Conservation (phyloP, 2,329 filamentous ascomycete species). For the Capronia americana region DNA sequence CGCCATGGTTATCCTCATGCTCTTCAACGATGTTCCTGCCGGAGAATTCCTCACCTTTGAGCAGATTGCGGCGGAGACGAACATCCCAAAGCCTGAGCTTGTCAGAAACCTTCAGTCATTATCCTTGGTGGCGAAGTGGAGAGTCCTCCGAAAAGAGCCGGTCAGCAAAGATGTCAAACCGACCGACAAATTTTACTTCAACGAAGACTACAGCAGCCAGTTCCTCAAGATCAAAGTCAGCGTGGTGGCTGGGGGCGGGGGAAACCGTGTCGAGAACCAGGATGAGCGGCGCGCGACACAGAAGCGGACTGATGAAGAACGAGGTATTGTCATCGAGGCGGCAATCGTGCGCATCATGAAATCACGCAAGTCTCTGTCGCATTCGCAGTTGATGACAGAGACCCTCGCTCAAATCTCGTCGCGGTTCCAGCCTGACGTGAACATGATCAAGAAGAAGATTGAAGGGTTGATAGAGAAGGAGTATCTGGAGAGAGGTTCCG, state of each 20-base stretch:
- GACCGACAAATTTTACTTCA: constrained; percentile 81
- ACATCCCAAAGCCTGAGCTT: constrained; percentile 76
- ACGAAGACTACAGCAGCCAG: constrained; percentile 79
- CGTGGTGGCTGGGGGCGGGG: constrained; percentile 73
- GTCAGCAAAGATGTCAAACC: constrained; percentile 77
- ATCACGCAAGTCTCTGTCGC: constrained; percentile 56
- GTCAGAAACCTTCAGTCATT: constrained; percentile 80
- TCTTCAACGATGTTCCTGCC: constrained; percentile 79
- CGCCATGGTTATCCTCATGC: constrained; percentile 84
- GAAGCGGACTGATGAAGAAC: constrained; percentile 58
- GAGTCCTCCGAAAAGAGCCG: constrained; percentile 80
- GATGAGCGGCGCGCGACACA: constrained; percentile 62
- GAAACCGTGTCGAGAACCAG: constrained; percentile 82
- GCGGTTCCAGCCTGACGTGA: constrained; percentile 59
- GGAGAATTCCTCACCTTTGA: constrained; percentile 65
- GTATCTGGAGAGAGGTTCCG: constrained; percentile 54
- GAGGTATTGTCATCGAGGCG: constrained; percentile 58
- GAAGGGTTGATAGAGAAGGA: constrained; percentile 61
- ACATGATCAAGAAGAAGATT: constrained; percentile 61
- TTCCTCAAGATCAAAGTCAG: constrained; percentile 88
- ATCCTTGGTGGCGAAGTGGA: constrained; percentile 80
- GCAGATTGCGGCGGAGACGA: constrained; percentile 82
- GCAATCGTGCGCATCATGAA: constrained; percentile 63
- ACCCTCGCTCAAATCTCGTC: constrained; percentile 56
- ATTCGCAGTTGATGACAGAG: constrained; percentile 58